Evolutionary conservation across 306 rosid species (phyloP).

Genomic region (Betula pendula): DNA sequence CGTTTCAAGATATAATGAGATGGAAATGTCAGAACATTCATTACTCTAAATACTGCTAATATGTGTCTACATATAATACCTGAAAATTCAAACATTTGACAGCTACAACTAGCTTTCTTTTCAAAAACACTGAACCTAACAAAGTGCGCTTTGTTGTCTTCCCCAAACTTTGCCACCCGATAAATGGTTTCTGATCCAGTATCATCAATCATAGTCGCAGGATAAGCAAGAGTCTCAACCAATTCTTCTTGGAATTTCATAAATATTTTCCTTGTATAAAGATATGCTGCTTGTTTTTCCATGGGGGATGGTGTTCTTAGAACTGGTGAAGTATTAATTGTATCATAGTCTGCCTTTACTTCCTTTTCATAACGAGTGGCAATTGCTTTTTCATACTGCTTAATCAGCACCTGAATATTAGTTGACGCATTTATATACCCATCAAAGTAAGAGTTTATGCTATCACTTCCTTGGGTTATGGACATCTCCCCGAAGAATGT

Average conservation of each 20-base stretch:
- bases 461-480: constrained; percentile 46
- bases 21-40: constrained; percentile 46
- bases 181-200: constrained; percentile 52
- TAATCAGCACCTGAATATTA: constrained; percentile 65
- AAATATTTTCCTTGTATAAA: constrained; percentile 75
- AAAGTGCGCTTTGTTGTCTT: constrained; percentile 28
- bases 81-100: constrained; percentile 44
- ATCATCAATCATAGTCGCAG: constrained; percentile 77
- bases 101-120: constrained; percentile 41
- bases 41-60: constrained; percentile 43
- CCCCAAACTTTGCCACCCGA: constrained; percentile 42
- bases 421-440: constrained; percentile 75
- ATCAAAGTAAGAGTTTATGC: constrained; percentile 65
- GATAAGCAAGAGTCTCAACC: constrained; percentile 88
- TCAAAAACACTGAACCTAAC: constrained; percentile 39
- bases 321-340: constrained; percentile 28
- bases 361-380: constrained; percentile 71
- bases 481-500: constrained; percentile 72
- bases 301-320: constrained; percentile 45
- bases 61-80: constrained; percentile 44
- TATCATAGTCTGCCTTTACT: constrained; percentile 39
- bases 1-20: constrained; percentile 43
- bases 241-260: constrained; percentile 86
- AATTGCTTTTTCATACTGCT: constrained; percentile 78
- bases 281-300: constrained; percentile 87